A percentile compares a stretch with the other conserved stretches of the same genome.
phyloP scores from a whole-genome alignment of 257 asterid species.

The Linaria vulgaris region DNA sequence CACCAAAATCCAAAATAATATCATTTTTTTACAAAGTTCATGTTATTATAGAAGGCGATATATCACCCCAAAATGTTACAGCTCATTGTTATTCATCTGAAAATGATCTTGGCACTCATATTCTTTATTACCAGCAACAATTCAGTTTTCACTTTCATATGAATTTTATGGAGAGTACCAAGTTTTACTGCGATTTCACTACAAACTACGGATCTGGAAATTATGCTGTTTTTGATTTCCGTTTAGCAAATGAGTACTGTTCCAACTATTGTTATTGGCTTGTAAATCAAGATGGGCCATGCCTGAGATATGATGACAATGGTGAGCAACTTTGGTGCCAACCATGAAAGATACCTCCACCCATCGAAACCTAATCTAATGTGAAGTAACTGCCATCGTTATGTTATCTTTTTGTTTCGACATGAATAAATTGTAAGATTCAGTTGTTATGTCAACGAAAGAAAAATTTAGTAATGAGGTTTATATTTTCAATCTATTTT shows the following conservation, averaged over 20 bases:
- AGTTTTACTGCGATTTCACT: neutral
- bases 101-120: constrained; percentile 25
- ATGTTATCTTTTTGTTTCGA: too few relatives aligned
- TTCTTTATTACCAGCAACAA: neutral
- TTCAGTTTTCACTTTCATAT: neutral
- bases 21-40: neutral
- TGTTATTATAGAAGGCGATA: neutral
- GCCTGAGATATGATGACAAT: neutral
- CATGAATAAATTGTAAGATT: too few relatives aligned
- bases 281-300: neutral
- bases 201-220: constrained; percentile 1
- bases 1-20: too few relatives aligned
- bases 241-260: neutral
- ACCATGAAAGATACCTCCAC: neutral
- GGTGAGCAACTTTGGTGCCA: neutral
- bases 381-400: too few relatives aligned
- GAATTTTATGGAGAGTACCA: neutral
- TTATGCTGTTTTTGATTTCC: neutral
- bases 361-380: too few relatives aligned
- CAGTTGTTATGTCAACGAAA: too few relatives aligned
- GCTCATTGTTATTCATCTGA: constrained; percentile 18
- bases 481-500: too few relatives aligned
- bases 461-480: too few relatives aligned
- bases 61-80: neutral
- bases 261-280: neutral